These are phyloP conservation scores for Microglena sp. DNA, from an alignment of 139 green algal genomes.

Conservation along the genomic window DNA sequence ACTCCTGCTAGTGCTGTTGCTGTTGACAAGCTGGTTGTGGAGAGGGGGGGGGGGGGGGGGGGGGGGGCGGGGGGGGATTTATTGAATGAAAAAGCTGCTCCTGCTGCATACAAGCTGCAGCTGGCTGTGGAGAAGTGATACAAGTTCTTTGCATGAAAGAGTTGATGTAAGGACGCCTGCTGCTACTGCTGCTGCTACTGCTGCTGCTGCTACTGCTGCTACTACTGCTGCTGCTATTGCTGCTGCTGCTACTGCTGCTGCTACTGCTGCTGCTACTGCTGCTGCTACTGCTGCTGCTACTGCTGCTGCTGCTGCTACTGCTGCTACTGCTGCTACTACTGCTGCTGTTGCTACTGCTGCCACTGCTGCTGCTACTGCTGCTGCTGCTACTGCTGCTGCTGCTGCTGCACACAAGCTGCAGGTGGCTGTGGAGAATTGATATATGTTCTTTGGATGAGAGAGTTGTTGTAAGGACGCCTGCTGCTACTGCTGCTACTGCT, in stretches of 20 bases:
- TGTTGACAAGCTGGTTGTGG: too few species aligned
- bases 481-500: too few species aligned
- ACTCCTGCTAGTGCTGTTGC: too few species aligned
- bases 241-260: background rate
- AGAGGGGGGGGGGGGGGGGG: too few species aligned
- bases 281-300: background rate
- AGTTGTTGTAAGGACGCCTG: too few species aligned
- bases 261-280: background rate
- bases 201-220: background rate
- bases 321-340: background rate
- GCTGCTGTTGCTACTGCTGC: slow-evolving; percentile 1
- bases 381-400: slow-evolving; percentile 3
- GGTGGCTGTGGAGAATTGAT: background rate
- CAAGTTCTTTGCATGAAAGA: too few species aligned
- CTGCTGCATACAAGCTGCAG: too few species aligned
- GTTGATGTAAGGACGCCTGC: too few species aligned
- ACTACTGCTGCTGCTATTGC: background rate
- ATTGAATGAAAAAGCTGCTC: too few species aligned
- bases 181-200: background rate
- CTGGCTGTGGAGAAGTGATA: too few species aligned
- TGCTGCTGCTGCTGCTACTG: background rate
- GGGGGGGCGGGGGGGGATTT: too few species aligned
- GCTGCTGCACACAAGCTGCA: background rate
- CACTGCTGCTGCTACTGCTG: background rate
- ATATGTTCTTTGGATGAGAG: background rate